phyloP scores from a whole-genome alignment of 352 stramenopile species.

The Pythium dissotocum region DNA sequence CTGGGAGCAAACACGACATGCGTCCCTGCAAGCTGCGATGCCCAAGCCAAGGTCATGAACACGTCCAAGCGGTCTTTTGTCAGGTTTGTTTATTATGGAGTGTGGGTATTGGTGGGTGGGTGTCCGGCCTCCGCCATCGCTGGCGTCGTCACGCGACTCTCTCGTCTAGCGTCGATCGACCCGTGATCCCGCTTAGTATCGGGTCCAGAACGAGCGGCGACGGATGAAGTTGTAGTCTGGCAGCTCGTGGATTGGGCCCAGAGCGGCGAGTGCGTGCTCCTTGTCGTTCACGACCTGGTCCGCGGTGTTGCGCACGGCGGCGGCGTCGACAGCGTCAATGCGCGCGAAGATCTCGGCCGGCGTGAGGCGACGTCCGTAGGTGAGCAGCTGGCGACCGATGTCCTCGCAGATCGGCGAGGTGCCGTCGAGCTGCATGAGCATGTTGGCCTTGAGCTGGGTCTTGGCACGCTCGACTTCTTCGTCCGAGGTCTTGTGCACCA shows the following conservation, averaged over 20 bases:
- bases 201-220: constrained; percentile 98
- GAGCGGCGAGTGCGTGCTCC: constrained; percentile 97
- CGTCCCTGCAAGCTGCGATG: constrained; percentile 21
- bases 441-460: constrained; percentile 98
- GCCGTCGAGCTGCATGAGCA: constrained; percentile 99
- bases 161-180: constrained; percentile 36
- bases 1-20: constrained; percentile 46
- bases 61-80: constrained; percentile 10
- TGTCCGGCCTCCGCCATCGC: background rate
- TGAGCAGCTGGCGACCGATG: constrained; percentile 99
- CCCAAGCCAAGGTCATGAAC: background rate
- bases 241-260: constrained; percentile 98
- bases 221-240: constrained; percentile 99
- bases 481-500: constrained; percentile 96
- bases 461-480: constrained; percentile 98
- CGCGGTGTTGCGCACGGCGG: constrained; percentile 89
- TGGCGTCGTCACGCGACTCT: constrained; percentile 30
- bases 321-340: constrained; percentile 97
- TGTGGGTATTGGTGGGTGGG: constrained; percentile 15
- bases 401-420: constrained; percentile 99
- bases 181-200: constrained; percentile 66
- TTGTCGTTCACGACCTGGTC: constrained; percentile 97
- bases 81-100: constrained; percentile 34
- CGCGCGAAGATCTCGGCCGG: constrained; percentile 98
- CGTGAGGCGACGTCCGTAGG: constrained; percentile 96